These are phyloP conservation scores for Jimgerdemannia flammicorona DNA, from an alignment of 192 early-diverging fungal species.

Conservation along the genomic window DNA sequence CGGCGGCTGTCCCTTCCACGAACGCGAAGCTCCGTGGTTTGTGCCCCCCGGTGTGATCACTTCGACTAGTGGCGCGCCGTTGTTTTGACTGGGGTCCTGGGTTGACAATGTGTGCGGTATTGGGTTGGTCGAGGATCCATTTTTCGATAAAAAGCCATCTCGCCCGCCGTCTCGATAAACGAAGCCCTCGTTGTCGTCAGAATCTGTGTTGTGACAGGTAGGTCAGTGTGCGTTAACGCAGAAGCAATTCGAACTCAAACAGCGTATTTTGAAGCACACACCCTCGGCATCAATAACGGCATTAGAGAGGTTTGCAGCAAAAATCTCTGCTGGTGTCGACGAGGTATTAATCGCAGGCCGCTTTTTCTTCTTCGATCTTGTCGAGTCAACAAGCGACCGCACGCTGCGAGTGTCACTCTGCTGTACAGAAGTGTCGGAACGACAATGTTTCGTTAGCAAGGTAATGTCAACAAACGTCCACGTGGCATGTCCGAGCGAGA, in stretches of 20 bases:
- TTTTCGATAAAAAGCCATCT: not conserved
- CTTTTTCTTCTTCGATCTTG: slow-evolving; percentile 20
- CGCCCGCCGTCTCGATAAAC: slow-evolving; percentile 20
- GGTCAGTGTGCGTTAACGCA: slow-evolving; percentile 1
- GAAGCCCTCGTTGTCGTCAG: slow-evolving; percentile 28
- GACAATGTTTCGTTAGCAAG: not conserved
- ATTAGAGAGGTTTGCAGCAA: slow-evolving; percentile 29
- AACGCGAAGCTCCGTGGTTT: slow-evolving; percentile 3
- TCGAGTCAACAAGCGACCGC: slow-evolving; percentile 23
- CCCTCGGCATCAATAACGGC: slow-evolving; percentile 33
- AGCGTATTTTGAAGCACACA: not conserved
- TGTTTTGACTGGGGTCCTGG: slow-evolving; percentile 6
- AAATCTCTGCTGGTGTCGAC: slow-evolving; percentile 30
- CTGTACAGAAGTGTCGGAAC: not conserved
- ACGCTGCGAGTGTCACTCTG: slow-evolving; percentile 19
- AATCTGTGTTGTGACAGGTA: slow-evolving; percentile 16
- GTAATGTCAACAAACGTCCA: not conserved
- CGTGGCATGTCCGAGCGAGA: not conserved
- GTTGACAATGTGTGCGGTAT: not conserved
- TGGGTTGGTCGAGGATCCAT: not conserved
- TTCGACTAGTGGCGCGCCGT: slow-evolving; percentile 5
- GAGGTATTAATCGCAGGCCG: slow-evolving; percentile 11
- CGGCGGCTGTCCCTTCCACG: slow-evolving; percentile 11
- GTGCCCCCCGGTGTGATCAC: slow-evolving; percentile 6
- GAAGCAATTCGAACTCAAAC: not conserved